Evolutionary conservation across 495 filamentous ascomycete genomes (phyloP), one percentile per base, ranked within the genome.

Genomic region (Neurospora africana): DNA sequence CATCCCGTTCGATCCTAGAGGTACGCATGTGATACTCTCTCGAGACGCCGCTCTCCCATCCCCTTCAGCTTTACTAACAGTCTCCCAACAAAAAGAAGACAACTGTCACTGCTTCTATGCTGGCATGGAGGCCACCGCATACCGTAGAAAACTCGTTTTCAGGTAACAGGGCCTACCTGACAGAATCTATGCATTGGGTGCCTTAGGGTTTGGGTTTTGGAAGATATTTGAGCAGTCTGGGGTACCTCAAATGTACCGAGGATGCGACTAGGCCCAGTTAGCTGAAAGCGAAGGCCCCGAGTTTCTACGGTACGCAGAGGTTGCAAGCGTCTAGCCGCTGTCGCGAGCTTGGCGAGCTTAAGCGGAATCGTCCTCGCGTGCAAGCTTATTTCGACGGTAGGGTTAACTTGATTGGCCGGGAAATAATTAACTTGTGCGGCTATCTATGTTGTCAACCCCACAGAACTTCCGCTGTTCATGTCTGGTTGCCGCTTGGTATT

Each of bases 371-470:
- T 61, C 53, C 15, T 69, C 74, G n/a, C n/a, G 21, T 19, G 40
- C 73, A 74, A 76, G 73, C 74, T 74, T 76, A 71, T 70, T 74
- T 76, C 43, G 68, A 76, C 72, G 6, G 23, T 75, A 17, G 47
- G 33, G 27, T 39, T 19, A 19, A 19, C n/a, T 33, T 38, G 37
- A 73, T 74, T 75, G 69, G 74, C 41, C 19, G 19, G 53, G 10
- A 61, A 21, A 61, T 19, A 19, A 61, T 61, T 8, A 9, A 61
- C n/a, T 17, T 71, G 6, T 44, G 37, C 41, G 39, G 71, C 39
- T 73, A 74, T 68, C 53, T 36, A 38, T 30, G 44, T 36, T 33
- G 70, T 75, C 15, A 68, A 37, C 35, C 38, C n/a, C 27, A 38
- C 40, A 36, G n/a, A 61, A 15, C 30, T 58, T 41, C 41, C 17